phyloP scores from a whole-genome alignment of 441 rosid species.

The Francoa sonchifolia region DNA sequence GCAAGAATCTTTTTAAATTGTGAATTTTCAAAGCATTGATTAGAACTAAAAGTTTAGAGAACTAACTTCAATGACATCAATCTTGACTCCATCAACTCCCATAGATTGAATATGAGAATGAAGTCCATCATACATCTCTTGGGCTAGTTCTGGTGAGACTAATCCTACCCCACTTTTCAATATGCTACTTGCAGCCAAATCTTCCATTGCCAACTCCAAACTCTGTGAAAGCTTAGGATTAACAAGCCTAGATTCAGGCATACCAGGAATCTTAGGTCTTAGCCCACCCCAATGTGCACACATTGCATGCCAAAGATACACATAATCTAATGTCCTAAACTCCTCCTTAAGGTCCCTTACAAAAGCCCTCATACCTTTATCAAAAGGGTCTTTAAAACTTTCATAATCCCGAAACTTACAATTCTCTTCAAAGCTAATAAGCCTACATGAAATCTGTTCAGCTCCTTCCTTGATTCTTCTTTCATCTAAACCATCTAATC shows the following conservation, averaged over 20 bases:
- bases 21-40: no score
- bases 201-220: conserved; percentile 14
- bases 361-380: conserved; percentile 14
- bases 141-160: conserved; percentile 14
- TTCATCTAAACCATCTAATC: no score
- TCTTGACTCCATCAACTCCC: conserved; percentile 18
- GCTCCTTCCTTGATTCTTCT: no score
- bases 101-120: conserved; percentile 13
- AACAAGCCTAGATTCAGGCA: conserved; percentile 12
- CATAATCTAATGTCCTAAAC: conserved; percentile 11
- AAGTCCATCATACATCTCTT: conserved; percentile 15
- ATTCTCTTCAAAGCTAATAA: conserved; percentile 14
- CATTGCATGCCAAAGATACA: conserved; percentile 20
- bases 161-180: conserved; percentile 12
- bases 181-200: conserved; percentile 15
- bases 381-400: background rate
- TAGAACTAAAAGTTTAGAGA: background rate
- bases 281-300: conserved; percentile 21
- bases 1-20: background rate
- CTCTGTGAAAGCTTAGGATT: conserved; percentile 12
- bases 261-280: conserved; percentile 9
- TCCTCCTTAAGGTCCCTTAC: conserved; percentile 18
- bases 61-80: conserved; percentile 17
- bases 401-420: conserved; percentile 15
- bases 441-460: conserved; percentile 16